Base-by-base conservation (phyloP, 1,284 basidiomycete species). In the Cryptococcus hybrid region DNA sequence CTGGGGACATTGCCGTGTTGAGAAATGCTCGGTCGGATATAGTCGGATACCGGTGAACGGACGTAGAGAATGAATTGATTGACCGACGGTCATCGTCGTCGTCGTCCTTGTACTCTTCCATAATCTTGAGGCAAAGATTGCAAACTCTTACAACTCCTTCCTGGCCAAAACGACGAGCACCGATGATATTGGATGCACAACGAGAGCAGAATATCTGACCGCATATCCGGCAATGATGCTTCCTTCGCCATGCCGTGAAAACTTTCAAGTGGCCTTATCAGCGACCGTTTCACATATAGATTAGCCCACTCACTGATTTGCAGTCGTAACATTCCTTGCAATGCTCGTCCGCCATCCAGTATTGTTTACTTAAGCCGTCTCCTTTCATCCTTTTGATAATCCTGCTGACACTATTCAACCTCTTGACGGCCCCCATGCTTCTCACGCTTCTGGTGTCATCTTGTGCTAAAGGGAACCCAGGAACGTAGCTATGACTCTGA, bases 311-410 rank as follows among this genome's bases (percentile, higher is more conserved):
- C 54, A 77, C 73, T 13, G 73, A 75, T 61, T 76, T 91, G 80
- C 92, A 96, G 74, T 94, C 90, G 72, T 91, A 94, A 72, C 92
- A 96, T 70, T 97, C 95, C 71, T 90, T 96, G 68, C 90, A 92
- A 57, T 90, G 89, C 69, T 94, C 91, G 71, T 99, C 96, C 60
- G 93, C 90, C 90, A 96, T 95, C 93, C 93, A 97, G 72, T 95
- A 96, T 70, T 94, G 90, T 61, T 58, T 77, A 56, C 64, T 70
- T 58, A 79, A 54, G 3, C 78, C 79, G 84, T 94, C 91, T 2
- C 59, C 92, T 52, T 90, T 82, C 70, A 95, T 85, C 60, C 90
- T 82, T 62, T 91, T 81, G 60, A 95, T 94, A 30, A 92, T 88
- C 77, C 92, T 91, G 37, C 89, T 92, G 1, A 92, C 91, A 11